Base-by-base conservation (phyloP, 495 filamentous ascomycete genomes). In the Melanomma pulvis-pyrius region DNA sequence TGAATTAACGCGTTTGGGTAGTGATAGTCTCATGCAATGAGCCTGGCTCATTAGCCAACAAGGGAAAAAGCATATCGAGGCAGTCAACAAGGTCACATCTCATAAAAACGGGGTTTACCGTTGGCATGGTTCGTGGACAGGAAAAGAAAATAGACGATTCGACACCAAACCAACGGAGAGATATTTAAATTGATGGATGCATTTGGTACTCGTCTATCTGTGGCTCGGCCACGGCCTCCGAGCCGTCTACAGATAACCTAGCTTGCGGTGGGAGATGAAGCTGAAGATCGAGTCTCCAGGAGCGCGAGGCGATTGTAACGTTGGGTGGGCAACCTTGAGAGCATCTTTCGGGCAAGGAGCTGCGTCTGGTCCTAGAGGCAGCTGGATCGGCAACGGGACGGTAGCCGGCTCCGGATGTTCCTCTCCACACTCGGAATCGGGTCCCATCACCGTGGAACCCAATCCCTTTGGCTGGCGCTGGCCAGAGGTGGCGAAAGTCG, bases 401-500 rank as follows among this genome's bases (percentile, higher is more conserved):
- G 2, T 44, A 17, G 39, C 39, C 39, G 39, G 39, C 39, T 44
- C 39, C 39, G 39, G 39, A 15, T 44, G 13, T n/a, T 44, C 39
- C 17, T 22, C 30, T 41, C n/a, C 29, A 57, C 53, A 59, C 11
- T 39, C 54, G 54, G 30, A 44, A 44, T 22, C 36, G 54, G n/a
- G 54, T 8, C 54, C 57, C 57, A 29, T 8, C 4, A 13, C 25
- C 11, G 41, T 30, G 57, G 57, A 32, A 60, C 24, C 57, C 57
- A 60, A 60, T 60, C 29, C 24, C 24, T n/a, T 6, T 44, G 4
- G 39, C 3, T 44, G 39, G 8, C 4, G 36, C 15, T 49, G 39
- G 12, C n/a, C 2, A 11, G n/a, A 49, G 22, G 24, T 11, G 24
- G 2, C 24, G 11, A 59, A 12, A 59, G 59, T 61, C 46, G 46